Evolutionary conservation across 208 protist species (phyloP), one percentile per base, ranked within the genome.

Genomic region (Tritrichomonas foetus): DNA sequence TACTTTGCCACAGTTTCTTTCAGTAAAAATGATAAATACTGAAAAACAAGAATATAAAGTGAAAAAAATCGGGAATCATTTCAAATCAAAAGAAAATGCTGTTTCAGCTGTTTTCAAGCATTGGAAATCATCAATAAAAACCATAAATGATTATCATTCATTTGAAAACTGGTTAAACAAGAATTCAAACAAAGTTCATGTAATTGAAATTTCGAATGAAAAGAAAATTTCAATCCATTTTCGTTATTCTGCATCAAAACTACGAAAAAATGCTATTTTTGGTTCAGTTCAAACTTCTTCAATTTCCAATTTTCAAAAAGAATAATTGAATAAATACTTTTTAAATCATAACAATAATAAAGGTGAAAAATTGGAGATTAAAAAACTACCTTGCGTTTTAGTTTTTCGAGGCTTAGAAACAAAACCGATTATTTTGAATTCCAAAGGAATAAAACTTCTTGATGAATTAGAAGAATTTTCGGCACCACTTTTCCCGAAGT

Each of bases 391-490:
- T 50, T 50, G 33, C 30, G 74, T 82, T 30, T 49, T 82, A 27
- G 41, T 82, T 30, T 82, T 82, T 39, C 74, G 74, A 8, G 39
- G 74, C 9, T 20, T 50, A 8, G 20, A 50, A 9, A 47, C 33
- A 82, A 44, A 82, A 30, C 74, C 74, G 50, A 82, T 82, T n/a
- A 14, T 47, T 3, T 50, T 82, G 20, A 14, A 49, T 1, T n/a
- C 74, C 44, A 82, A 27, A n/a, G 74, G 74, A 82, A 82, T 33
- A 82, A 33, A 50, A 16, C 9, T 82, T 44, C 41, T 50, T 82
- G 74, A 82, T 50, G 74, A 82, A 25, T 50, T 82, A 8, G 74
- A 82, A 47, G 74, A 82, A 82, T 49, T 50, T 27, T 82, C 33
- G 14, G n/a, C 74, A 47, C 74, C 74, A n/a, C 41, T 82, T 1